Evolutionary conservation across 2,329 filamentous ascomycete genomes (phyloP), one percentile per base, ranked within the genome.

Genomic region (Ophiostoma perfectum): DNA sequence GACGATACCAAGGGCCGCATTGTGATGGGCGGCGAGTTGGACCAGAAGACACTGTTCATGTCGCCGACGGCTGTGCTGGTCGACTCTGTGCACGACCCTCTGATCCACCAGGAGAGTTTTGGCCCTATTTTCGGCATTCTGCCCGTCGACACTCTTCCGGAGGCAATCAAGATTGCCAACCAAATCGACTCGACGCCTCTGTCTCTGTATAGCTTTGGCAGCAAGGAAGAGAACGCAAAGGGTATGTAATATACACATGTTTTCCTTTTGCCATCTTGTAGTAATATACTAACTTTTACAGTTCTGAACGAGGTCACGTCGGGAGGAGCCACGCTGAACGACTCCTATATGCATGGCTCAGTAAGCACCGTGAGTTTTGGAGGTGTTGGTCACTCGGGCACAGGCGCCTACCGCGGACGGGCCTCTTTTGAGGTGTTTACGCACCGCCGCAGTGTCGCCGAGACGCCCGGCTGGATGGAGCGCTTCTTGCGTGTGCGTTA

Each of bases 21-120:
- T 72, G 83, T 98, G 65, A 81, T 96, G 74, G 95, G 95, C 66
- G 95, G 95, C 65, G 87, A 88, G 67, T 88, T 90, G 80, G 92
- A 98, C 77, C 88, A 91, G 76, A 82, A 84, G 47, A 85, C 92
- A 44, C 87, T 90, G 65, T 97, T 90, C 79, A 95, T 99, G 73
- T 92, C 94, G 77, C 92, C 93, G 0, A 99, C 95, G 0, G 88
- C 94, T n/a, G 88, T 99, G n/a, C 84, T 92, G 70, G 90, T 97
- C 49, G 83, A 91, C 72, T 88, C 87, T 71, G 76, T 85, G 16
- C 84, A 93, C 65, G 94, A 97, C 79, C 84, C 89, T 7, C 86
- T 97, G 78, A 85, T 97, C 75, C 80, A 81, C 38, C 87, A 96
- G 71, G 95, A 99, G 80, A 92, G 89, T 60, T 99, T 99, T 76